Base-by-base conservation (phyloP, 1,139 yeast species). In the Kurtzmaniella quercitrusa region DNA sequence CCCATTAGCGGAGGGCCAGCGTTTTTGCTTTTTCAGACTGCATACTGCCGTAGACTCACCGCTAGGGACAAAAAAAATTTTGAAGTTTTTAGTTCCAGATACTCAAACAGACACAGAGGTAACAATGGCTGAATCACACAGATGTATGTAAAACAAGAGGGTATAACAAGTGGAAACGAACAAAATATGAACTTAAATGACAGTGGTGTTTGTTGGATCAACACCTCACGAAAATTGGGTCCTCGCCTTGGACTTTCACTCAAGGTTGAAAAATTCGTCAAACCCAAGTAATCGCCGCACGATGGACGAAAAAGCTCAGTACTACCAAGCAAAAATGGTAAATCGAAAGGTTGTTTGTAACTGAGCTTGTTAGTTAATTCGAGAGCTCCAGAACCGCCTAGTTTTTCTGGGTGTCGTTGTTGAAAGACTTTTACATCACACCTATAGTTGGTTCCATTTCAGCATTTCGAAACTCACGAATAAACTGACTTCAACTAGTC, bases 81-180 rank as follows among this genome's bases (percentile, higher is more conserved):
- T 47, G 43, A 38, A 38, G 30, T 42, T 42, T 39, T 36, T 26
- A 39, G 20, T 23, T 34, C 33, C 40, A 23, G 17, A 30, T 36
- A 45, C 47, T 44, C 37, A 18, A 34, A 48, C 48, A 47, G 50
- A 57, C 54, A 42, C 40, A 42, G 26, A 42, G 39, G 45, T 45
- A 48, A 55, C 71, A 77, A 88, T 88, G 96, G 93, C 95, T 81
- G 95, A 87, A 81, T 84, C 95, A 74, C 95, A 88, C 81, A 87
- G 96, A 87, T 81, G 93, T 83, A 84, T 77, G 89, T 83, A 57
- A 48, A 32, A 33, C 23, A 28, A 35, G 22, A 17, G 5, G 30
- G n/a, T 26, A 9, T 26, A 11, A 11, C 14, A 26, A 26, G 30
- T 11, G 30, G n/a, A 9, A 26, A 5, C 9, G 30, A 26, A 26